phyloP scores from a whole-genome alignment of 2,329 filamentous ascomycete species.

The Colletotrichum chlorophyti region DNA sequence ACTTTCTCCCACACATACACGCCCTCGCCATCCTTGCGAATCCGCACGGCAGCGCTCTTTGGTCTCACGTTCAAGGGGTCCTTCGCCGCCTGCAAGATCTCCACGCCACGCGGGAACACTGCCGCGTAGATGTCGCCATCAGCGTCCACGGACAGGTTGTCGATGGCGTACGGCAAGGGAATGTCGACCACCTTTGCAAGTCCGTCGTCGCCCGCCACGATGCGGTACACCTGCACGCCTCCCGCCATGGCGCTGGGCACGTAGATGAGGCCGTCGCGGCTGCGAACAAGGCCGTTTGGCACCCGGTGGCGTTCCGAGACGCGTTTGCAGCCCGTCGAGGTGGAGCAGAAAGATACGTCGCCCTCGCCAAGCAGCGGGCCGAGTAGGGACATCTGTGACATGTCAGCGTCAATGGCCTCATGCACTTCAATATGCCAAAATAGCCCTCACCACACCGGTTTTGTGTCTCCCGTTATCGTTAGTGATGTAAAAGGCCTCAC shows the following conservation, averaged over 20 bases:
- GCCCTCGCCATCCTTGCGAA: slow-evolving; percentile 26
- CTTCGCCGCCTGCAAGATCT: slow-evolving; percentile 23
- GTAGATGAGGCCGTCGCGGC: slow-evolving; percentile 37
- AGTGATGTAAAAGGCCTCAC: slow-evolving; percentile 33
- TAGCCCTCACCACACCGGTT: slow-evolving; percentile 28
- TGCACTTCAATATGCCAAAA: rapidly evolving
- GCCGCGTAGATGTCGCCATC: slow-evolving; percentile 36
- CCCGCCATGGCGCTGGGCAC: slow-evolving; percentile 36
- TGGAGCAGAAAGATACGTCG: slow-evolving; percentile 37
- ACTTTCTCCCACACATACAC: slow-evolving; percentile 34
- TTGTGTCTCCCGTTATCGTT: slow-evolving; percentile 34
- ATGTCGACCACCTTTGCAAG: slow-evolving; percentile 31
- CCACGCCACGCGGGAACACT: slow-evolving; percentile 30
- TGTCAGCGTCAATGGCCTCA: not conserved
- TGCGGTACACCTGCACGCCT: slow-evolving; percentile 30
- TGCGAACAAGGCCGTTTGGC: slow-evolving; percentile 40
- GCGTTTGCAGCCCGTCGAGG: slow-evolving; percentile 29
- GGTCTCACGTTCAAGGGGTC: slow-evolving; percentile 31
- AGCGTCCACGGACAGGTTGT: slow-evolving; percentile 36
- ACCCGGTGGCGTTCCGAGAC: slow-evolving; percentile 32
- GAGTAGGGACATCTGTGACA: slow-evolving; percentile 28
- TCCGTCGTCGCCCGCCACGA: slow-evolving; percentile 9
- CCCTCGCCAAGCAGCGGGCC: slow-evolving; percentile 33
- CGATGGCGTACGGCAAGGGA: slow-evolving; percentile 31
- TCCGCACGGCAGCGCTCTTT: slow-evolving; percentile 31